Percentiles rank a stretch among this genome's conserved stretches.
These are phyloP conservation scores for Stachybotrys chartarum DNA, from an alignment of 2,329 filamentous ascomycete species.

Conservation along the genomic window DNA sequence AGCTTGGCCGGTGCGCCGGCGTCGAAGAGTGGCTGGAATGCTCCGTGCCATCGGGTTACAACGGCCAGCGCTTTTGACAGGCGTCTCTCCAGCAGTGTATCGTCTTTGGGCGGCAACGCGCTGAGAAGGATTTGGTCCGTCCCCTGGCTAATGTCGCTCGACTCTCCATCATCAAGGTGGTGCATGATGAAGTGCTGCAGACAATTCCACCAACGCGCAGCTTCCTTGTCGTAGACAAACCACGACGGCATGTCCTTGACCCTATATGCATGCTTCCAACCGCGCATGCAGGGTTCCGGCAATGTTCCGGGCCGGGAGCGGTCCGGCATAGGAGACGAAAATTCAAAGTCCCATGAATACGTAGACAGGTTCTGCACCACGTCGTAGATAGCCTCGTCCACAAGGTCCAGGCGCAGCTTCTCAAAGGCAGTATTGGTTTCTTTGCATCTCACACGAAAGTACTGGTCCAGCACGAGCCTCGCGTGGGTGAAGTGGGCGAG, in stretches of 20 bases:
- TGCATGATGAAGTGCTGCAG: conserved; percentile 9
- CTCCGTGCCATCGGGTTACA: conserved; percentile 10
- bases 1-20: conserved; percentile 3
- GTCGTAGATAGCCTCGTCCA: conserved; percentile 5
- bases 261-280: conserved; percentile 5
- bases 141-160: too few species aligned
- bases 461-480: conserved; percentile 9
- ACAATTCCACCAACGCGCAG: conserved; percentile 11
- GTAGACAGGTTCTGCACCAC: conserved; percentile 13
- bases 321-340: conserved; percentile 4
- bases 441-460: conserved; percentile 8
- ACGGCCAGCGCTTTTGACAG: not conserved
- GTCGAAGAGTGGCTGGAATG: conserved; percentile 8
- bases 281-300: not conserved
- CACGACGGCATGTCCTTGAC: conserved; percentile 8
- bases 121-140: too few species aligned
- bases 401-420: not conserved
- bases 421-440: conserved; percentile 3
- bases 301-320: conserved; percentile 1
- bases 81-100: not conserved
- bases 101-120: conserved; percentile 5
- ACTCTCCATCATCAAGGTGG: not conserved
- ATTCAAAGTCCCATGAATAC: conserved; percentile 11
- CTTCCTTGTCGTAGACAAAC: conserved; percentile 9
- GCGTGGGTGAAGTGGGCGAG: conserved; percentile 11